phyloP scores from a whole-genome alignment of 139 green algal species.

The Haematococcus lacustris region DNA sequence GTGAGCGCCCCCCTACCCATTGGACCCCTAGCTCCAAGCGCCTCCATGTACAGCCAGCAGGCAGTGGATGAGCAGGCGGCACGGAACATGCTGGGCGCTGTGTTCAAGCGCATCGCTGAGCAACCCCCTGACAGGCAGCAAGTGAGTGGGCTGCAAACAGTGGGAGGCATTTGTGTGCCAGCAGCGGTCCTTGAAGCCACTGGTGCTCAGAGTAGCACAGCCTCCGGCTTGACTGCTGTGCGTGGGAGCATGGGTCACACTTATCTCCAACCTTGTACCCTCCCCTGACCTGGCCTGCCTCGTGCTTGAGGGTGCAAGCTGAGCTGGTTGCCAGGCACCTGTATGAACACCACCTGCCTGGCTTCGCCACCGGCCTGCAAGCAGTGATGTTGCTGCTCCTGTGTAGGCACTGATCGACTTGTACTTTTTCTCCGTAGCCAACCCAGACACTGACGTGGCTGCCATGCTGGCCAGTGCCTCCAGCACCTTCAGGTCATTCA shows the following conservation, averaged over 20 bases:
- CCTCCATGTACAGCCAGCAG: not conserved
- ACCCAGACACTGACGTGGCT: constrained; percentile 38
- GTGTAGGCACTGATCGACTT: constrained; percentile 59
- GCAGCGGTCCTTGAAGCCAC: not conserved
- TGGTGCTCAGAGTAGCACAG: not conserved
- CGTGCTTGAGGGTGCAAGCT: not conserved
- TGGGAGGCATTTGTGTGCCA: not conserved
- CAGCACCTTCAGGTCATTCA: constrained; percentile 45
- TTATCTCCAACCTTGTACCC: too few species aligned
- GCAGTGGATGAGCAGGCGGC: constrained; percentile 21
- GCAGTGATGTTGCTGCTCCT: too few species aligned
- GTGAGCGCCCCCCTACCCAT: not conserved
- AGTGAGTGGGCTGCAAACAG: too few species aligned
- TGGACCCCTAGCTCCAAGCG: too few species aligned
- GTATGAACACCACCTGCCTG: not conserved
- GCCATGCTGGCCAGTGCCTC: constrained; percentile 32
- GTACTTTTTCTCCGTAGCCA: constrained; percentile 44
- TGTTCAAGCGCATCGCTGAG: constrained; percentile 75
- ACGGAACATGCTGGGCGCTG: constrained; percentile 42
- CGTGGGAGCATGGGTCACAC: not conserved
- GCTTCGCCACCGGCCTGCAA: not conserved
- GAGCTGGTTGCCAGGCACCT: not conserved
- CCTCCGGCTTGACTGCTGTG: not conserved
- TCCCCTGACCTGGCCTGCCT: too few species aligned
- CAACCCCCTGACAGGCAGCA: constrained; percentile 40